phyloP scores from a whole-genome alignment of 2,329 filamentous ascomycete species.

The Venturia pyrina region DNA sequence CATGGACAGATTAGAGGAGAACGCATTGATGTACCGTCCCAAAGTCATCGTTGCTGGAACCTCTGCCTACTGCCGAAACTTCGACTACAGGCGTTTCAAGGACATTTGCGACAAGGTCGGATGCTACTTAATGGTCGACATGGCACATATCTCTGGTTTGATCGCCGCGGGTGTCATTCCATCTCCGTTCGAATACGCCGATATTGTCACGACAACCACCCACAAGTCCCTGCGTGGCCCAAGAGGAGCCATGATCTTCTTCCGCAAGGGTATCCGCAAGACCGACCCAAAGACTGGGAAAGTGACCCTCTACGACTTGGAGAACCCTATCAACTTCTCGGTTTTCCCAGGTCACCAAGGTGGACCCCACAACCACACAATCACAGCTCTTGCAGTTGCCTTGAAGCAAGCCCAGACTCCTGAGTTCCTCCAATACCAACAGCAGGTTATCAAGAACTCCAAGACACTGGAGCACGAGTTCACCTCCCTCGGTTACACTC shows the following conservation, averaged over 20 bases:
- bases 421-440: conserved; percentile 89
- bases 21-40: conserved; percentile 80
- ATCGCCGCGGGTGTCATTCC: conserved; percentile 87
- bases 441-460: conserved; percentile 81
- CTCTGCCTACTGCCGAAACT: conserved; percentile 89
- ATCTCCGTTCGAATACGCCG: conserved; percentile 77
- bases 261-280: conserved; percentile 79
- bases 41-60: conserved; percentile 94
- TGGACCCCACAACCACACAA: conserved; percentile 98
- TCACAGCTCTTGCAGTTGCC: conserved; percentile 87
- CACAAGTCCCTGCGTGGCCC: conserved; percentile 96
- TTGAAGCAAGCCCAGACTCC: conserved; percentile 84
- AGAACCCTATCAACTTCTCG: conserved; percentile 86
- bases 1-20: conserved; percentile 82
- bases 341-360: conserved; percentile 98
- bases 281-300: conserved; percentile 77
- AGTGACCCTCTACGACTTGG: conserved; percentile 80
- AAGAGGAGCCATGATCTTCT: conserved; percentile 97
- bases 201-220: conserved; percentile 94
- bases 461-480: conserved; percentile 72
- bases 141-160: conserved; percentile 94
- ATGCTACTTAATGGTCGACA: conserved; percentile 88
- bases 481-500: conserved; percentile 61
- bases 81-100: conserved; percentile 90
- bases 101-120: conserved; percentile 84